Conservation (phyloP, 1,284 basidiomycete genomes). For the Rhizoctonia solani region DNA sequence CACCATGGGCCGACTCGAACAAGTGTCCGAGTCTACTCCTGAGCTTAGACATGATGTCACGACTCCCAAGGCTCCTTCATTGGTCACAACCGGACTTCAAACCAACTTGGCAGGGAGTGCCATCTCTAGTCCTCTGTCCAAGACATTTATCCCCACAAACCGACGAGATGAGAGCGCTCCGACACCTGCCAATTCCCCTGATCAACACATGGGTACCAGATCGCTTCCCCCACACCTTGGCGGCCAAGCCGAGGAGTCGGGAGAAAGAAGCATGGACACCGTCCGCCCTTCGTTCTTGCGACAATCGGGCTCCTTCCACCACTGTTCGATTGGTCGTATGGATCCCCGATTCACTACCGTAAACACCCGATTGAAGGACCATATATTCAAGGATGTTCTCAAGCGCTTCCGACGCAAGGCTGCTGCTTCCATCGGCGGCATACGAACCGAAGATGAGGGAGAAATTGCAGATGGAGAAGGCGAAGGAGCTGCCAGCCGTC, state of each 20-base stretch:
- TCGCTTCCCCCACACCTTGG: conserved; percentile 9
- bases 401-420: conserved; percentile 64
- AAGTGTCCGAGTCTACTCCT: conserved; percentile 25
- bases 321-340: too few relatives aligned
- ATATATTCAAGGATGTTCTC: conserved; percentile 86
- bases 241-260: conserved; percentile 2
- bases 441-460: conserved; percentile 46
- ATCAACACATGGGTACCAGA: conserved; percentile 16
- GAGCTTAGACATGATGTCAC: conserved; percentile 8
- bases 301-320: too few relatives aligned
- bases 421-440: conserved; percentile 9
- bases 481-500: conserved; percentile 3
- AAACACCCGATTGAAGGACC: conserved; percentile 90
- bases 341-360: conserved; percentile 90
- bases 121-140: conserved; percentile 33
- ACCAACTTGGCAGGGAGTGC: neutral
- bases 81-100: conserved; percentile 18
- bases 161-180: conserved; percentile 3
- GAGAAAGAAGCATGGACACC: conserved; percentile 32
- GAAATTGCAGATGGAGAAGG: conserved; percentile 39
- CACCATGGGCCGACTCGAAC: neutral
- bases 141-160: neutral
- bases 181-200: conserved; percentile 31
- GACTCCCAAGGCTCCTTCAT: neutral
- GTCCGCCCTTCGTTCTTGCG: conserved; percentile 27